These are phyloP conservation scores for Fusarium camptoceras DNA, from an alignment of 2,329 filamentous ascomycete genomes.

Conservation along the genomic window DNA sequence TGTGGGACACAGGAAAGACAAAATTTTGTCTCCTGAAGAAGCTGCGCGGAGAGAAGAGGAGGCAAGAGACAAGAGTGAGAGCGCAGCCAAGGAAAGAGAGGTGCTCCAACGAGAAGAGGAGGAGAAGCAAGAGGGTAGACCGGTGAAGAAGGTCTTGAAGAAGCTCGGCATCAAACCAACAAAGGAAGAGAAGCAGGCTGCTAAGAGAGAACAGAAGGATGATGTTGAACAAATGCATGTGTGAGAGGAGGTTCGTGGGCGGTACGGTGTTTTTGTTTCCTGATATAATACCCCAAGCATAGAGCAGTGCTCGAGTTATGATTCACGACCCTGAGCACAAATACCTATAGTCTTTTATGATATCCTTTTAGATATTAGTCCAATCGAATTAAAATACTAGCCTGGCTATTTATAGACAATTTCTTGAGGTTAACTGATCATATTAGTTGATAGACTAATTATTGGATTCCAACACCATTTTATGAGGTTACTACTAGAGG, in stretches of 20 bases:
- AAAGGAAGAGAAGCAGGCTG: constrained; percentile 40
- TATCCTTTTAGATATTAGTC: background rate
- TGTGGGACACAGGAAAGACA: constrained; percentile 66
- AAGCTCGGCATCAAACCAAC: constrained; percentile 54
- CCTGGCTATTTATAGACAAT: background rate
- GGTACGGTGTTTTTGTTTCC: constrained; percentile 6
- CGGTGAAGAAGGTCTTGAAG: constrained; percentile 53
- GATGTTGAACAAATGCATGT: constrained; percentile 25
- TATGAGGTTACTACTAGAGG: background rate
- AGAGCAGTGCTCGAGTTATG: constrained; percentile 20
- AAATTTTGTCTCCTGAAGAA: constrained; percentile 71
- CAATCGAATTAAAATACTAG: background rate
- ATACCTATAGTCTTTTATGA: constrained; percentile 3
- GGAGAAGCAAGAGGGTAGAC: constrained; percentile 54
- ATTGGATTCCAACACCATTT: background rate
- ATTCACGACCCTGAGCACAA: constrained; percentile 3
- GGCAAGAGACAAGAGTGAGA: constrained; percentile 69
- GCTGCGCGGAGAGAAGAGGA: constrained; percentile 68
- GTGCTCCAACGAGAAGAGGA: constrained; percentile 55
- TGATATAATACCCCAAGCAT: constrained; percentile 32
- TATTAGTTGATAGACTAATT: background rate
- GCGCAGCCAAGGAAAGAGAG: constrained; percentile 64
- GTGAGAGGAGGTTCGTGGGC: background rate
- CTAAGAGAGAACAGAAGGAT: constrained; percentile 39
- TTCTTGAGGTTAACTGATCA: background rate